Conservation (phyloP, 345 rosid species). For the Eucalyptus pumila region DNA sequence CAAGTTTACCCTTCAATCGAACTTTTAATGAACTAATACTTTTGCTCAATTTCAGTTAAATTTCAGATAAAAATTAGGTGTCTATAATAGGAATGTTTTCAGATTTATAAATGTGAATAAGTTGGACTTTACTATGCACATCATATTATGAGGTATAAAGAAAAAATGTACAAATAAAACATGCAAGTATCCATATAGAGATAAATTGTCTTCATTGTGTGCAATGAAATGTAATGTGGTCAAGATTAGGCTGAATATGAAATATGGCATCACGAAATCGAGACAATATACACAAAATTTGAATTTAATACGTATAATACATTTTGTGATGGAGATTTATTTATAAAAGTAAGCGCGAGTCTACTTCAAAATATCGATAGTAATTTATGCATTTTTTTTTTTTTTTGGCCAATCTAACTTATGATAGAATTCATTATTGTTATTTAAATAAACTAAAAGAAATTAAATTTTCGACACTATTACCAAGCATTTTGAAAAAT, state of each 20-base stretch:
- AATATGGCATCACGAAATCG: neutral
- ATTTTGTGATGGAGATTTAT: neutral
- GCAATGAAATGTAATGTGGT: neutral
- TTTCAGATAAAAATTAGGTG: neutral
- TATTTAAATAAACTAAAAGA: neutral
- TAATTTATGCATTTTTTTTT: neutral
- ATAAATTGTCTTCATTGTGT: neutral
- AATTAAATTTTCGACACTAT: neutral
- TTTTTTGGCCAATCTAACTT: neutral
- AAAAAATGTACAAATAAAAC: neutral
- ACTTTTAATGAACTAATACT: neutral
- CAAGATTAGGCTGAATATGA: neutral
- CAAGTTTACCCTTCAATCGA: neutral
- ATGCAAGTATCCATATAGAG: neutral
- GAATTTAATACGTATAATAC: neutral
- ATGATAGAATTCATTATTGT: neutral
- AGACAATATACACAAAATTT: neutral
- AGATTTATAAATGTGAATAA: neutral
- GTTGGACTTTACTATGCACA: neutral
- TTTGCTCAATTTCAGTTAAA: neutral
- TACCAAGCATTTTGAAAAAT: neutral
- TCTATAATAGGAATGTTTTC: neutral
- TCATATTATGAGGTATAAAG: neutral
- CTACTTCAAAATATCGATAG: neutral
- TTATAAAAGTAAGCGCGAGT: neutral